Conservation (phyloP, 177 flowering plant genomes). For the Telopea speciosissima region DNA sequence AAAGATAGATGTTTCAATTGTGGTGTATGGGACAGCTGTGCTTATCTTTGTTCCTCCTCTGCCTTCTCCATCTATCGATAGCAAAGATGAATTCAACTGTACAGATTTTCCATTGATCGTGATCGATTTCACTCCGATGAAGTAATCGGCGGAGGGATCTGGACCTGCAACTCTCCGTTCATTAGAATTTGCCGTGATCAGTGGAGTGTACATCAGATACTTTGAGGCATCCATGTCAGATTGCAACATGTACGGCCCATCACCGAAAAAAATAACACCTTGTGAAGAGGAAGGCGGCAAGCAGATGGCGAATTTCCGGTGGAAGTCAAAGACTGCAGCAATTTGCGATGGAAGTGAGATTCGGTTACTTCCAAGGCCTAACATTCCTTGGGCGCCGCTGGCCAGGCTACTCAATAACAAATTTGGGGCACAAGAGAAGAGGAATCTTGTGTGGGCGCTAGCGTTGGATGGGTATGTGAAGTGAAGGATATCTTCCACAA, state of each 20-base stretch:
- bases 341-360: not conserved
- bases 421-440: slow-evolving; percentile 18
- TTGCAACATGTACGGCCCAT: not conserved
- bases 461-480: slow-evolving; percentile 12
- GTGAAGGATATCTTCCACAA: slow-evolving; percentile 16
- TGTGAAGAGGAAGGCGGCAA: not conserved
- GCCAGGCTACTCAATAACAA: not conserved
- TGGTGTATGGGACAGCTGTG: slow-evolving; percentile 41
- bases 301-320: not conserved
- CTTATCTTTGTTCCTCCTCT: slow-evolving; percentile 37
- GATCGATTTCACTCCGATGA: slow-evolving; percentile 29
- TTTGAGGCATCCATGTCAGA: not conserved
- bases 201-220: slow-evolving; percentile 25
- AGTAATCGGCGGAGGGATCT: slow-evolving; percentile 21
- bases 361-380: not conserved
- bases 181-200: slow-evolving; percentile 2
- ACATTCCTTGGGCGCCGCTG: not conserved
- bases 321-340: not conserved
- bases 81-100: slow-evolving; percentile 12
- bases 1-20: slow-evolving; percentile 17
- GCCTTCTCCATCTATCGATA: slow-evolving; percentile 16
- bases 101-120: slow-evolving; percentile 20
- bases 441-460: slow-evolving; percentile 14
- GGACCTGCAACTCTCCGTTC: not conserved
- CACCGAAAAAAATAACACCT: not conserved